phyloP scores from a whole-genome alignment of 2,329 filamentous ascomycete genomes.

The Colletotrichum endophyticum region DNA sequence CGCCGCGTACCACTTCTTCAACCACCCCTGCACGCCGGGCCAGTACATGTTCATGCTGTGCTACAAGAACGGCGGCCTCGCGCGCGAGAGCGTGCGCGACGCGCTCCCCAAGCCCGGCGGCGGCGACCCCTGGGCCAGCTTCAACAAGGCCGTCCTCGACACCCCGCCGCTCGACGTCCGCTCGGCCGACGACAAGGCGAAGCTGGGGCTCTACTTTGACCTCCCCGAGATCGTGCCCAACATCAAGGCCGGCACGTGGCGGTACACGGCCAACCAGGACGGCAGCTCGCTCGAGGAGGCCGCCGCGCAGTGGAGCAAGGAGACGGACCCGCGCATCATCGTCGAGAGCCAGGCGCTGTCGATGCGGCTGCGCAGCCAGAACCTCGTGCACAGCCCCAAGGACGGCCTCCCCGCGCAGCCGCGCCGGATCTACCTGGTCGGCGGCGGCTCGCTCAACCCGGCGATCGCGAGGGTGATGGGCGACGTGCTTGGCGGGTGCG shows the following conservation, averaged over 20 bases:
- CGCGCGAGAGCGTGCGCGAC: constrained; percentile 88
- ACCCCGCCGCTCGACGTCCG: constrained; percentile 73
- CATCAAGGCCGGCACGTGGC: constrained; percentile 84
- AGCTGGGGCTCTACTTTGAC: constrained; percentile 93
- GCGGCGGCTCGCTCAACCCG: constrained; percentile 87
- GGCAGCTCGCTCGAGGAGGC: constrained; percentile 51
- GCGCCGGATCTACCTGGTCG: constrained; percentile 89
- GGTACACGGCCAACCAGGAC: constrained; percentile 66
- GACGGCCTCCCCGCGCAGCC: constrained; percentile 77
- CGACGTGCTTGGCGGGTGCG: constrained; percentile 84
- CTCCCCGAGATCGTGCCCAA: constrained; percentile 96
- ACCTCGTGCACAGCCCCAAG: constrained; percentile 67
- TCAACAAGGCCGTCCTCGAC: constrained; percentile 75
- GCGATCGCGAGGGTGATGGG: constrained; percentile 87
- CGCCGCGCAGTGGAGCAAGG: constrained; percentile 51
- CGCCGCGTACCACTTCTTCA: constrained; percentile 95
- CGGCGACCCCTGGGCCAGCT: constrained; percentile 73
- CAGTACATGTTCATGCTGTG: constrained; percentile 99
- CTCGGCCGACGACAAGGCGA: constrained; percentile 64
- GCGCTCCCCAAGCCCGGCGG: constrained; percentile 64
- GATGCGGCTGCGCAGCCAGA: constrained; percentile 82
- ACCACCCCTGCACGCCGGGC: constrained; percentile 88
- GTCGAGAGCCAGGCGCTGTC: constrained; percentile 95
- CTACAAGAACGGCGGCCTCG: constrained; percentile 97
- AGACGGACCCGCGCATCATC: constrained; percentile 82